Evolutionary conservation across 805 yeast species (phyloP), one percentile per base, ranked within the genome.

Genomic region (Isabelozyma heimii): DNA sequence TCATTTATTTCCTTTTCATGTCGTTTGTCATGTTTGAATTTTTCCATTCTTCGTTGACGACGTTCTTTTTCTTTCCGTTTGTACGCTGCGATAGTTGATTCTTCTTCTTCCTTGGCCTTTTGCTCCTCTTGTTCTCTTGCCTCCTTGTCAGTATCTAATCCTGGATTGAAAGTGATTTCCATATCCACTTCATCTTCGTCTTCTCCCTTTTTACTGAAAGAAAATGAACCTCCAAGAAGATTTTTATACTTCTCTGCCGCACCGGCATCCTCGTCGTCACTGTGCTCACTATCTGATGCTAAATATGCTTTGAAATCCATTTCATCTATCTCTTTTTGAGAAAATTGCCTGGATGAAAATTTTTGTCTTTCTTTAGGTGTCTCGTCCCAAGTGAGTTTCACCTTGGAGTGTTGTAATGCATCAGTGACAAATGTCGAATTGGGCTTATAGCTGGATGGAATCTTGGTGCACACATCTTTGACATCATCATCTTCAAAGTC

Each of bases 321-420:
- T 45, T 87, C 92, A 58, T 87, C 94, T 43, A 90, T 76, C 64
- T 94, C 98, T 63, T 87, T 84, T 63, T 88, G 94, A 44, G 90
- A 83, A 65, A 94, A 92, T 6, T 91, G 89, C 56, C 86, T 84
- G 13, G 87, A 79, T 1, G 97, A 80, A 47, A 91, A 66, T 50
- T 86, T 82, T 14, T 82, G 66, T 61, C 99, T 81, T 60, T 91
- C 97, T 49, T 84, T 85, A 6, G 99, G 98, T 0, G 98, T 95
- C 70, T 92, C 98, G 67, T 94, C 99, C 99, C 99, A 94, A 0
- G 98, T 91, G 56, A 94, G 76, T 66, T 89, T 91, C 44, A 94
- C 99, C 61, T 91, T 94, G 13, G 98, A 91, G 63, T 91, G 97
- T 65, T 94, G 97, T 51, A 94, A 76, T 0, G 99, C 99, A 69